These are phyloP conservation scores for Gossypium thurberi DNA, from an alignment of 345 rosid genomes.

Conservation along the genomic window DNA sequence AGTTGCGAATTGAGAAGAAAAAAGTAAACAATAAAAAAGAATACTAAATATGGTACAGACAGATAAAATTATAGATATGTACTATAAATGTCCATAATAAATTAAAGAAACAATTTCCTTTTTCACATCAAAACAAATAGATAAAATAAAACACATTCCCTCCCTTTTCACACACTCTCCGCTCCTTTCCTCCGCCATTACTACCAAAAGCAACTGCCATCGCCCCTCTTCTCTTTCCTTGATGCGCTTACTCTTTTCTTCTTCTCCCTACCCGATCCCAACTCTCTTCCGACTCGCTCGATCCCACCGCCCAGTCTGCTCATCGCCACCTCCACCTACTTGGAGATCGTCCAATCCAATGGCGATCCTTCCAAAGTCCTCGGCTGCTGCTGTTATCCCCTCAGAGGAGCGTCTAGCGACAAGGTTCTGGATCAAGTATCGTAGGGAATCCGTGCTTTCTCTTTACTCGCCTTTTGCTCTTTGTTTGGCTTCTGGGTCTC, in stretches of 20 bases:
- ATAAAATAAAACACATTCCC: constrained; percentile 2
- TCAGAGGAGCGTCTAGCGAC: constrained; percentile 53
- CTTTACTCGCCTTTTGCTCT: constrained; percentile 70
- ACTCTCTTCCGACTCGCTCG: constrained; percentile 15
- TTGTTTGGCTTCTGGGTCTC: constrained; percentile 73
- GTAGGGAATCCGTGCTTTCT: constrained; percentile 55
- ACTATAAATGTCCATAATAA: too few species aligned
- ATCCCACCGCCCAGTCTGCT: constrained; percentile 19
- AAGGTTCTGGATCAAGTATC: constrained; percentile 69
- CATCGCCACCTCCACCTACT: constrained; percentile 19
- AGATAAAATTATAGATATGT: too few species aligned
- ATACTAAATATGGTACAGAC: too few species aligned
- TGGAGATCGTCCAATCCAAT: constrained; percentile 31
- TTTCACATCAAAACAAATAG: neutral
- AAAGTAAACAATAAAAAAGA: too few species aligned
- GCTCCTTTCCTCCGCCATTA: neutral
- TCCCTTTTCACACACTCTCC: constrained; percentile 1
- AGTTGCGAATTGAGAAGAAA: too few species aligned
- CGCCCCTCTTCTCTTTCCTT: constrained; percentile 7
- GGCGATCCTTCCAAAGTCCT: constrained; percentile 35
- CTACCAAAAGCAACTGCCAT: neutral
- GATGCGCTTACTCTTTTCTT: constrained; percentile 33
- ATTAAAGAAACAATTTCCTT: too few species aligned
- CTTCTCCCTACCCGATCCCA: constrained; percentile 19
- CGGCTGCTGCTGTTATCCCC: neutral